Evolutionary conservation across 495 filamentous ascomycete genomes (phyloP).

Genomic region (Neurospora sp.): DNA sequence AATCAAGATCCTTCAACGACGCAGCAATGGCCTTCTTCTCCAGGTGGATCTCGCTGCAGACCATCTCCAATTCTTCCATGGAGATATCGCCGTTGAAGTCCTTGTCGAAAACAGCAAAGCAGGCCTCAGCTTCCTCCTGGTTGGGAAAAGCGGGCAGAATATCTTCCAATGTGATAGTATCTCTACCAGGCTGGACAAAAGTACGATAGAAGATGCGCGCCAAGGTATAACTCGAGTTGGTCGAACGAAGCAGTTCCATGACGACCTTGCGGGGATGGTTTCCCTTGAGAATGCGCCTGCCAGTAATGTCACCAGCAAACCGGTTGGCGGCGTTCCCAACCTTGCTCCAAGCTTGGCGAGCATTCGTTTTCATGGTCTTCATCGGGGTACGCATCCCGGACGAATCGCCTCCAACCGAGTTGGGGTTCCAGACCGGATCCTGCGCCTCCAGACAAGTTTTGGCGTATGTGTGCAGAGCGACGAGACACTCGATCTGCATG

Average conservation of each 20-base stretch:
- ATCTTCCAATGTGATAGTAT: conserved; percentile 67
- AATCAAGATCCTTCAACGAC: conserved; percentile 88
- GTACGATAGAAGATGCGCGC: conserved; percentile 89
- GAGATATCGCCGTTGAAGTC: conserved; percentile 96
- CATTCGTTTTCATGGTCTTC: conserved; percentile 56
- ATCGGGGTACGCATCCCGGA: conserved; percentile 65
- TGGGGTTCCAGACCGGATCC: conserved; percentile 48
- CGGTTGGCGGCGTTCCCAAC: conserved; percentile 83
- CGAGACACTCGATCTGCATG: conserved; percentile 36
- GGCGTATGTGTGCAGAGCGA: conserved; percentile 71
- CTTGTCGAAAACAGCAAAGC: conserved; percentile 89
- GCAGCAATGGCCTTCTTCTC: conserved; percentile 94
- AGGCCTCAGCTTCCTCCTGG: conserved; percentile 79
- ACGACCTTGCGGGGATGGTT: conserved; percentile 78
- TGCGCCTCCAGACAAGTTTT: conserved; percentile 60
- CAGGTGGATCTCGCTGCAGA: conserved; percentile 87
- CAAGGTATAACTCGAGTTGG: conserved; percentile 69
- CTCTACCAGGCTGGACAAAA: conserved; percentile 62
- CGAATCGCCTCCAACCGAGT: conserved; percentile 14
- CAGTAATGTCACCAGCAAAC: conserved; percentile 92
- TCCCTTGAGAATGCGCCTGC: conserved; percentile 59
- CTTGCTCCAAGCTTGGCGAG: conserved; percentile 61
- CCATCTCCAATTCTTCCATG: conserved; percentile 88
- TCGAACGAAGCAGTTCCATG: conserved; percentile 63
- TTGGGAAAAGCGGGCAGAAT: conserved; percentile 72